phyloP scores from a whole-genome alignment of 129 eudicot genomes.

The Erigeron canadensis region DNA sequence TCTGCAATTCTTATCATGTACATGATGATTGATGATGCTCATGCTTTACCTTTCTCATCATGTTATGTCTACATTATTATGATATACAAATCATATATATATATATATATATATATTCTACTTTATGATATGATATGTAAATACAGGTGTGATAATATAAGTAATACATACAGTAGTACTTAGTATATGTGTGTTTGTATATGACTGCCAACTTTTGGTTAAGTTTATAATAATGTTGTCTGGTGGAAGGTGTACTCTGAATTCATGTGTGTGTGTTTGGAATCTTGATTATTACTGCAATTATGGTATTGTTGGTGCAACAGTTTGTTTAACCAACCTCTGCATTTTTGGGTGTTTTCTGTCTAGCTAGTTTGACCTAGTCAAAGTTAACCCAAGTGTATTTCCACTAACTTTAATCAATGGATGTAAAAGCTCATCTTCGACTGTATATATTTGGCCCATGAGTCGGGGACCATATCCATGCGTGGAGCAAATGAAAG shows the following conservation, averaged over 20 bases:
- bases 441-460: conserved; percentile 35
- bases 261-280: conserved; percentile 24
- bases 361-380: conserved; percentile 34
- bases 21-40: conserved; percentile 22
- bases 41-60: conserved; percentile 33
- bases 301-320: conserved; percentile 23
- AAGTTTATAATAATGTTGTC: conserved; percentile 15
- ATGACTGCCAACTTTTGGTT: conserved; percentile 26
- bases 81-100: conserved; percentile 20
- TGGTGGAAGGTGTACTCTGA: conserved; percentile 19
- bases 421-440: conserved; percentile 33
- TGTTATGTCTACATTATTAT: conserved; percentile 23
- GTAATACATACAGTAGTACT: conserved; percentile 5
- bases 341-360: conserved; percentile 28
- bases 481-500: conserved; percentile 19
- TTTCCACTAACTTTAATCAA: conserved; percentile 41
- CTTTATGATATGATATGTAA: conserved; percentile 15
- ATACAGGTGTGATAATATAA: conserved; percentile 18
- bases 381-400: conserved; percentile 36
- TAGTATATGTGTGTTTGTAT: not conserved
- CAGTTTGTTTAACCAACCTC: conserved; percentile 11
- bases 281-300: conserved; percentile 28
- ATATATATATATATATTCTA: conserved; percentile 16
- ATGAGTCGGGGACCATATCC: conserved; percentile 33
- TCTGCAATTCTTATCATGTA: conserved; percentile 37